A percentile compares a stretch with the other conserved stretches of the same genome.
Evolutionary conservation across 1,284 basidiomycete species (phyloP).

Genomic region (Xerocomus nothofagi): DNA sequence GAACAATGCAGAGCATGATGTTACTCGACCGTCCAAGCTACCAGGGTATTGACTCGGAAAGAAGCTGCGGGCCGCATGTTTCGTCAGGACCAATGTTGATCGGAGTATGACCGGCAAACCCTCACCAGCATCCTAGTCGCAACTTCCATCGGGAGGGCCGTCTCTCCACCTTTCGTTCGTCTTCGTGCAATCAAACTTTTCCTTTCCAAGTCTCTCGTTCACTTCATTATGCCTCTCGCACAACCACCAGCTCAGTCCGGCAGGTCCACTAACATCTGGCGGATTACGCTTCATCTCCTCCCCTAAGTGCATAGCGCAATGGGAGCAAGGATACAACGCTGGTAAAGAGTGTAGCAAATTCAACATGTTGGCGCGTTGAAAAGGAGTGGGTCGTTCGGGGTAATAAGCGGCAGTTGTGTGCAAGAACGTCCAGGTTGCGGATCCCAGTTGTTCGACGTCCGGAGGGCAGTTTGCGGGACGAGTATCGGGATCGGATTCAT

Average conservation of each 20-base stretch:
- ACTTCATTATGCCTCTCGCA: constrained; percentile 92
- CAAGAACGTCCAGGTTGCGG: constrained; percentile 94
- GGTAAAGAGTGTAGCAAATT: constrained; percentile 76
- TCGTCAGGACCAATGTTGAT: not conserved
- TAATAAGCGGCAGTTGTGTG: constrained; percentile 94
- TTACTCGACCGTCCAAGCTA: not conserved
- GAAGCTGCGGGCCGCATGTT: not conserved
- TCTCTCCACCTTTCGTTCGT: constrained; percentile 89
- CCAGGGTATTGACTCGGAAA: not conserved
- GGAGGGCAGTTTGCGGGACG: constrained; percentile 76
- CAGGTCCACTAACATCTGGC: constrained; percentile 73
- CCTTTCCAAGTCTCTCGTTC: constrained; percentile 83
- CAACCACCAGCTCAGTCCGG: constrained; percentile 78
- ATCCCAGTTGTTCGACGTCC: constrained; percentile 83
- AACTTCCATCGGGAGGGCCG: constrained; percentile 83
- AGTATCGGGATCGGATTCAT: constrained; percentile 33
- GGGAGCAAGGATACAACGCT: constrained; percentile 81
- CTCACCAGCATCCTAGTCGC: constrained; percentile 56
- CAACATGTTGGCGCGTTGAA: constrained; percentile 80
- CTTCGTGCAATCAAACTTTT: constrained; percentile 74
- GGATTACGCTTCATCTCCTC: constrained; percentile 63
- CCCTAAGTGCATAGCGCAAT: constrained; percentile 82
- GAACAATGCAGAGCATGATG: too few species aligned
- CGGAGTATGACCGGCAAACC: not conserved
- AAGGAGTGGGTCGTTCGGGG: constrained; percentile 71